Base-by-base conservation (phyloP, 345 rosid species). In the Jatropha curcas region DNA sequence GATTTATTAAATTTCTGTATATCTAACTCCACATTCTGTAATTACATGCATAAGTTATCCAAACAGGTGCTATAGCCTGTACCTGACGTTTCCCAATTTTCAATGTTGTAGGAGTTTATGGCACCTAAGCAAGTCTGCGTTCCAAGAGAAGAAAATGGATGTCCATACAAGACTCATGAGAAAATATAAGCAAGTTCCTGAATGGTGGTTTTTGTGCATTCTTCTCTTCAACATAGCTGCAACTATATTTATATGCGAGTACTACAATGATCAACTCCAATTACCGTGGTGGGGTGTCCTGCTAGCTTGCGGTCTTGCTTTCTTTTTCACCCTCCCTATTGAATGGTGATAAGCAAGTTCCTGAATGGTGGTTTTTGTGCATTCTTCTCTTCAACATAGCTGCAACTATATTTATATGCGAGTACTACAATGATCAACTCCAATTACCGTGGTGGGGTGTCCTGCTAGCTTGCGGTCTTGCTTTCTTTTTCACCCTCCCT, bases 381-480 rank as follows among this genome's bases (percentile, higher is more conserved):
- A 81, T 93, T 75, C 85, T 91, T 7, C 65, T 83, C 27, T 53
- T 76, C 7, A 91, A 85, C 64, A 82, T 91, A 4, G 88, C 82
- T 20, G 80, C 67, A n/a, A n/a, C n/a, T 22, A 82, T 86, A 35
- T 53, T 93, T 68, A 86, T 88, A 57, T 86, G 92, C 2, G 80
- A 88, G 65, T 53, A 88, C 75, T 91, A 89, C 79, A 88, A 87
- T 0, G 88, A 74, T 0, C 65, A 89, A 1, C 89, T 93, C 66
- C 98, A 93, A 64, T 80, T 91, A 85, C 95, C 88, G 24, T 93
- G 97, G 97, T 93, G 98, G 98, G 97, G 94, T 19, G 91, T 91
- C 22, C 64, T 91, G 33, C 84, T 91, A 20, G 93, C 97, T 77
- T 93, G 97, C 75, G 88, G 72, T 39, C 85, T 93, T 39, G 92